A percentile compares a stretch with the other conserved stretches of the same genome.
Evolutionary conservation across 2,329 filamentous ascomycete genomes (phyloP).

Genomic region (Aspergillus carbonarius): DNA sequence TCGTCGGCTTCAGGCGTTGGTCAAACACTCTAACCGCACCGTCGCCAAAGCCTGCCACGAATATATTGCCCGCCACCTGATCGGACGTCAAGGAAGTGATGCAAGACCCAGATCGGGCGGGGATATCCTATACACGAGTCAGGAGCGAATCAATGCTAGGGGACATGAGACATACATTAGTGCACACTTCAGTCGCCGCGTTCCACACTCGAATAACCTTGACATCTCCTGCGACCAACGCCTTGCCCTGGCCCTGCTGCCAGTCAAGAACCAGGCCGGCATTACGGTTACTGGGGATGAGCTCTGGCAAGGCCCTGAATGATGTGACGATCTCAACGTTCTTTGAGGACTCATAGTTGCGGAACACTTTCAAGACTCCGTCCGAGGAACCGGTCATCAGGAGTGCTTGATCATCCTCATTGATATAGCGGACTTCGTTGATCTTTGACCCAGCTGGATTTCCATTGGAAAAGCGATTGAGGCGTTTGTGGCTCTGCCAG

Average conservation of each 20-base stretch:
- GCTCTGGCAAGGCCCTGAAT: conserved; percentile 88
- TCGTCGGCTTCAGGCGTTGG: conserved; percentile 76
- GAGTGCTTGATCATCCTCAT: conserved; percentile 94
- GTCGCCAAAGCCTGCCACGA: conserved; percentile 94
- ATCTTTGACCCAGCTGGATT: conserved; percentile 90
- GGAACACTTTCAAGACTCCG: conserved; percentile 88
- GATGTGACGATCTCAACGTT: conserved; percentile 82
- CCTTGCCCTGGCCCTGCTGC: conserved; percentile 95
- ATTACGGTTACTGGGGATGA: conserved; percentile 90
- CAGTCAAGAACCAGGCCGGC: conserved; percentile 97
- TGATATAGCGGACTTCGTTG: conserved; percentile 95
- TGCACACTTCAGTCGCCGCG: conserved; percentile 86
- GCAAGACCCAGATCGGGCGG: conserved; percentile 88
- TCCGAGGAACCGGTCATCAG: conserved; percentile 95
- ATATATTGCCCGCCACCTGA: conserved; percentile 95
- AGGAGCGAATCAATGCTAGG: neutral
- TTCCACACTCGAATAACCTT: conserved; percentile 96
- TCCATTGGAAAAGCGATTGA: conserved; percentile 88
- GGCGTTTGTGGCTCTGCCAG: conserved; percentile 72
- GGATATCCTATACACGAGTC: conserved; percentile 65
- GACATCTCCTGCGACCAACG: conserved; percentile 94
- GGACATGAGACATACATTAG: conserved; percentile 54
- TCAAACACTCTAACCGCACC: conserved; percentile 94
- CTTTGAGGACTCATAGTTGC: conserved; percentile 78
- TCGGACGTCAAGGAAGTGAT: conserved; percentile 95